phyloP scores from a whole-genome alignment of 257 asterid species.

The Fraxinus excelsior region DNA sequence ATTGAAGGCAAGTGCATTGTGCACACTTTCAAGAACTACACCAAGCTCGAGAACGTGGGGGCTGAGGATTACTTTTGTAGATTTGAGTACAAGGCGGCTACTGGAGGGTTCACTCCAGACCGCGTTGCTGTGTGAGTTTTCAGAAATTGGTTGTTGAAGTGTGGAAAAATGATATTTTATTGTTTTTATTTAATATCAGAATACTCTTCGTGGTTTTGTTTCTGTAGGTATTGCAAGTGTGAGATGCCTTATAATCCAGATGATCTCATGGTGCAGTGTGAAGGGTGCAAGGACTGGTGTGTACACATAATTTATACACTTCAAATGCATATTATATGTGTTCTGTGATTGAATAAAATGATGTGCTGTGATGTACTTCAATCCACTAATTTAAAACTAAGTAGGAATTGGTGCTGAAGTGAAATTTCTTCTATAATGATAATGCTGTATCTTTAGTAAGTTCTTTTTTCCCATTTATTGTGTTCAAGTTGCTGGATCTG shows the following conservation, averaged over 20 bases:
- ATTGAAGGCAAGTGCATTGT: slow-evolving; percentile 87
- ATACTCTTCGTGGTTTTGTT: slow-evolving; percentile 8
- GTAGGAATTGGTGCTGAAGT: background rate
- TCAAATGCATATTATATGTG: background rate
- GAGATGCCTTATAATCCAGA: slow-evolving; percentile 92
- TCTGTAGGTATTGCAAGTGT: slow-evolving; percentile 77
- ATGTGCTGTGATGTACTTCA: background rate
- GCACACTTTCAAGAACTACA: slow-evolving; percentile 78
- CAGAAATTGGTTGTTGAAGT: slow-evolving; percentile 12
- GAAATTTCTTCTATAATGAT: background rate
- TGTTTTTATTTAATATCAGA: background rate
- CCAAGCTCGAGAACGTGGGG: slow-evolving; percentile 83
- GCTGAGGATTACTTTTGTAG: slow-evolving; percentile 79
- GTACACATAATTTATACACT: slow-evolving; percentile 4
- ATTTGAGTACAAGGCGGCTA: slow-evolving; percentile 87
- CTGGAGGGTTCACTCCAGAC: slow-evolving; percentile 89
- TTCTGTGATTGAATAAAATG: background rate
- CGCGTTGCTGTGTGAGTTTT: slow-evolving; percentile 89
- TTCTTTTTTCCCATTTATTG: background rate
- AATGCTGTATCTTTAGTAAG: background rate
- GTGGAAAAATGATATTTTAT: slow-evolving; percentile 1
- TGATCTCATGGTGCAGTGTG: slow-evolving; percentile 92
- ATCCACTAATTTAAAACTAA: background rate
- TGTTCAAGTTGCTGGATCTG: background rate
- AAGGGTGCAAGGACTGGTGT: slow-evolving; percentile 69